Evolutionary conservation across 768 basidiomycete species (phyloP), one percentile per base, ranked within the genome.

Genomic region (Sarcomyxa edulis): DNA sequence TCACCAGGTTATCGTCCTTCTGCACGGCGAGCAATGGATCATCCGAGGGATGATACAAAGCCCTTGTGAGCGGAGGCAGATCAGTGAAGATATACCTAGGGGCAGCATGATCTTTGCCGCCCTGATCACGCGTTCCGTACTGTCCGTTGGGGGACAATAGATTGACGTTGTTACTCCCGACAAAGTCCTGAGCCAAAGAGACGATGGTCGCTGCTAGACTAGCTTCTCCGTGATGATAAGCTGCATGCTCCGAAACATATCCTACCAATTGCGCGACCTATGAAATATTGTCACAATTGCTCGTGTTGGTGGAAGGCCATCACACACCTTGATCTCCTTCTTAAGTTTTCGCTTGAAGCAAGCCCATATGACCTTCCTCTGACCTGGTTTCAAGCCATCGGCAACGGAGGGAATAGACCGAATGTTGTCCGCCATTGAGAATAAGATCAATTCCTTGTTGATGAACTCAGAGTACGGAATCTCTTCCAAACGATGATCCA

Each of bases 401-500:
- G 81, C 80, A 11, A 90, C 75, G 0, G 86, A 96, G 2, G 96
- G 96, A 48, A 99, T 98, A 4, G 96, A 99, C 40, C 96, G 93
- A 47, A 96, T 77, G 53, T 98, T 98, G 55, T 99, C 96, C 4
- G 96, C 96, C 91, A 98, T 97, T 1, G 96, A 99, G 74, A 97
- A 99, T 19, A 97, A 72, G 43, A 99, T 97, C 32, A 99, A 65
- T 55, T 99, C 96, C 61, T 81, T 90, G 70, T 99, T 97, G 66
- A 99, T 95, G 58, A 99, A 99, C 52, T 99, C 94, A 1, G 84
- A 76, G 56, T 82, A 88, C 0, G 88, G 77, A 45, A 99, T 87
- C 51, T 90, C 82, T 31, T 84, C 78, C 22, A 87, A 73, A 41
- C 81, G 76, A 60, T 99, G 95, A 55, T 98, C 82, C 34, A 99